Evolutionary conservation across 176 grass and related monocot genomes (phyloP), one percentile per base, ranked within the genome.

Genomic region (Saccharum spontaneum): DNA sequence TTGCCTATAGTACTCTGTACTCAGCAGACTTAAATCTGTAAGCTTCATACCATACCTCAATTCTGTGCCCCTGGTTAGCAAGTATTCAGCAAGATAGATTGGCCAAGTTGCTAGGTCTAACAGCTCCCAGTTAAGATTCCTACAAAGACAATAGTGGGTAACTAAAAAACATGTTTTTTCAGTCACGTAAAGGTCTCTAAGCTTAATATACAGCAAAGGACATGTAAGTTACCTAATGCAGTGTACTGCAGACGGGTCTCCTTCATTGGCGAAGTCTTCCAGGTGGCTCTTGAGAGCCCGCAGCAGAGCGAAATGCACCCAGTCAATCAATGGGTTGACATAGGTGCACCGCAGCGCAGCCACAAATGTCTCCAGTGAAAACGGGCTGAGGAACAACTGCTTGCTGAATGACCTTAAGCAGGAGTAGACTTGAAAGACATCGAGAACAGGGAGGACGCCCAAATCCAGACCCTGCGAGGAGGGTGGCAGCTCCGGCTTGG

Each of bases 81-180:
- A 88, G 80, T 99, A 99, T 69, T 95, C 94, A 59, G 91, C 91
- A 50, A 99, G 91, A 88, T 89, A 99, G 64, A 99, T 84, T 43
- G 97, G 97, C 97, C 97, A 99, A 8, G 97, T 99, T 72, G 93
- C 87, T 78, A 94, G 87, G 86, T 99, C 94, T 66, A 99, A 82
- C 18, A 99, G 88, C 71, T 94, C 94, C 97, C 97, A 99, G 71
- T 99, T 99, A 77, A 99, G 91, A 86, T 89, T 94, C 94, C 97
- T 99, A 86, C 57, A 81, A 33, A 92, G 49, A 90, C 30, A 71
- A 81, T 28, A 75, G 31, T 41, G 72, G 49, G 82, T 72, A 44
- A 87, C 75, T 80, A 59, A 45, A 83, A 78, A 24, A 73, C 8
- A 77, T 40, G 10, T 7, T 45, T 37, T 44, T n/a, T 14, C 26